A percentile compares a stretch with the other conserved stretches of the same genome.
These are phyloP conservation scores for Hyphopichia buzzinii DNA, from an alignment of 1,139 yeast species.

Conservation along the genomic window DNA sequence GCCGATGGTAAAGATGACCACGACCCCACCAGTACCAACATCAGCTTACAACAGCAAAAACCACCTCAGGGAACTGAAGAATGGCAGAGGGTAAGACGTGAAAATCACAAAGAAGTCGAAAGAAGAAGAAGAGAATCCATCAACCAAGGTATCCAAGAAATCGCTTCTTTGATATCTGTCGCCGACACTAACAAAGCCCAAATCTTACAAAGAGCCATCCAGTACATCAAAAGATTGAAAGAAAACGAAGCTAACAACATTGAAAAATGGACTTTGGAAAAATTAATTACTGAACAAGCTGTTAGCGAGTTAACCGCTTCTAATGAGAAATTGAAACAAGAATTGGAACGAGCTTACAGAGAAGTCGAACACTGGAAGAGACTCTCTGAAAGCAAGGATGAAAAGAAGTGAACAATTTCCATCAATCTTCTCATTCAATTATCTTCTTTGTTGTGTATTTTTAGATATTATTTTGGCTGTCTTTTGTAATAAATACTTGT, in stretches of 20 bases:
- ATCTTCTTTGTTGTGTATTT: background rate
- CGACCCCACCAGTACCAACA: background rate
- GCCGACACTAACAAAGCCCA: constrained; percentile 91
- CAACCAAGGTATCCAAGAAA: constrained; percentile 81
- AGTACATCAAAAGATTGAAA: constrained; percentile 82
- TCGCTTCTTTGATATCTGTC: constrained; percentile 80
- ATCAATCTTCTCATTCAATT: background rate
- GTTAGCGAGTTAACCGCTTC: constrained; percentile 74
- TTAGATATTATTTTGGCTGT: constrained; percentile 8
- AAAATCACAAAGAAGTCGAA: constrained; percentile 96
- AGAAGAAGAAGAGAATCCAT: constrained; percentile 92
- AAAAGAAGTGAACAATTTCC: constrained; percentile 5
- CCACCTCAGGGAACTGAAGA: constrained; percentile 73
- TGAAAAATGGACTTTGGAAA: constrained; percentile 93
- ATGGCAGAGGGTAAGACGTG: constrained; percentile 83
- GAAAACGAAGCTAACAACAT: constrained; percentile 84
- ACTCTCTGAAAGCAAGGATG: constrained; percentile 26
- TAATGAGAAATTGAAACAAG: constrained; percentile 76
- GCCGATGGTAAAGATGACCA: background rate
- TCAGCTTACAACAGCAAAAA: constrained; percentile 15
- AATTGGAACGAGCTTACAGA: constrained; percentile 87
- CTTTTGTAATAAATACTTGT: constrained; percentile 35
- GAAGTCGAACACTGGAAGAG: constrained; percentile 84
- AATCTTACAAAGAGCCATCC: constrained; percentile 83
- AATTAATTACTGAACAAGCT: constrained; percentile 87